A percentile compares a stretch with the other conserved stretches of the same genome.
These are phyloP conservation scores for Ascochyta fabae DNA, from an alignment of 2,329 filamentous ascomycete genomes.

Conservation along the genomic window DNA sequence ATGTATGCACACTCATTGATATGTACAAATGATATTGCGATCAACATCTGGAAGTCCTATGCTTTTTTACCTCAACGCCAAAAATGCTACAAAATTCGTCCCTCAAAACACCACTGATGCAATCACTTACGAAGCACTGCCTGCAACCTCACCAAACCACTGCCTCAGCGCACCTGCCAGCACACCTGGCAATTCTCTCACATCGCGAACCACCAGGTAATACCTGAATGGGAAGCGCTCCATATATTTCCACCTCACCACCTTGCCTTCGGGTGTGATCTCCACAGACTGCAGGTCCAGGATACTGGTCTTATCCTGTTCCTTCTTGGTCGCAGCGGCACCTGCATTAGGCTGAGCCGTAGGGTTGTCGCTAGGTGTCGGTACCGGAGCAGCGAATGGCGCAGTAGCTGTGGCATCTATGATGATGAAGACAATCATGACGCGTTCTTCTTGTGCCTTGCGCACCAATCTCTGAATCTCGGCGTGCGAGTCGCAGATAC, in stretches of 20 bases:
- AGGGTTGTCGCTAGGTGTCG: constrained; percentile 4
- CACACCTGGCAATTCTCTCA: constrained; percentile 88
- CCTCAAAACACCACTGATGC: neutral
- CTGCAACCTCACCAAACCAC: constrained; percentile 84
- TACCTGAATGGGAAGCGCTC: constrained; percentile 97
- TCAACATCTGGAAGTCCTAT: neutral
- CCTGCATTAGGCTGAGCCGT: constrained; percentile 13
- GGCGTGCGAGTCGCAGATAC: constrained; percentile 89
- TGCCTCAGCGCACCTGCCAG: constrained; percentile 87
- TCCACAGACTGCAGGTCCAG: constrained; percentile 86
- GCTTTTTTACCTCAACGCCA: neutral
- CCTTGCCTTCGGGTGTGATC: constrained; percentile 73
- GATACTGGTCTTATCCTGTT: constrained; percentile 70
- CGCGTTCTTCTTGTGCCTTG: constrained; percentile 87
- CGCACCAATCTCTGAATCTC: constrained; percentile 81
- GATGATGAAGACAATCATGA: constrained; percentile 98
- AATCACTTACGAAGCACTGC: constrained; percentile 31
- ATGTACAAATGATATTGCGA: neutral
- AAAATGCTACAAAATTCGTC: neutral
- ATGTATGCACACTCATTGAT: too few relatives aligned
- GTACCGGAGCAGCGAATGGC: constrained; percentile 10
- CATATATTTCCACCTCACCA: constrained; percentile 88
- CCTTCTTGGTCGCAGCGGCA: constrained; percentile 38
- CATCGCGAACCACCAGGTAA: constrained; percentile 91
- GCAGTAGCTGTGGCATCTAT: constrained; percentile 68